Conservation (phyloP, 2,329 filamentous ascomycete genomes). For the Monilinia polystroma region DNA sequence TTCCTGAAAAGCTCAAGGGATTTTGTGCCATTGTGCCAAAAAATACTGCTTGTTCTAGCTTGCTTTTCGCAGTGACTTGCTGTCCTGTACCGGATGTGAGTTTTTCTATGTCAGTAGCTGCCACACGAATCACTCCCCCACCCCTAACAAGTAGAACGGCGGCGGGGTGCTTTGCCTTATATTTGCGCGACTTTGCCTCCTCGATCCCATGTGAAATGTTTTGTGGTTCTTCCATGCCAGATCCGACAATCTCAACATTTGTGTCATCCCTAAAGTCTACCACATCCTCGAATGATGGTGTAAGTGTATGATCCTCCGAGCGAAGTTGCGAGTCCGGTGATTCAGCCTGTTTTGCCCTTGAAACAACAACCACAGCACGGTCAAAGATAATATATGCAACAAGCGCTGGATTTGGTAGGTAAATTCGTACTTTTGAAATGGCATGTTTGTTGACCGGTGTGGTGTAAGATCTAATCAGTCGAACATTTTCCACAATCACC, state of each 20-base stretch:
- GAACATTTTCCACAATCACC: conserved; percentile 62
- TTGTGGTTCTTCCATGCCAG: conserved; percentile 61
- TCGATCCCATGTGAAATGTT: conserved; percentile 43
- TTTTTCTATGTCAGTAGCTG: conserved; percentile 57
- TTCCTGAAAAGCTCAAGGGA: conserved; percentile 79
- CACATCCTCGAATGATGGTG: conserved; percentile 78
- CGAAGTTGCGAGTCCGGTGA: conserved; percentile 76
- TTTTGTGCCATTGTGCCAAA: conserved; percentile 81
- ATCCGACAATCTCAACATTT: conserved; percentile 62
- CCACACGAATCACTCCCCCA: conserved; percentile 59
- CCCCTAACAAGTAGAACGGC: conserved; percentile 63
- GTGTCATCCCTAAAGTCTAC: conserved; percentile 72
- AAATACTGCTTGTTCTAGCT: conserved; percentile 92
- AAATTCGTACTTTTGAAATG: conserved; percentile 60
- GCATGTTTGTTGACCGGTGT: conserved; percentile 46
- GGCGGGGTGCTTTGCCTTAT: conserved; percentile 61
- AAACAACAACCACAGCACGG: conserved; percentile 73
- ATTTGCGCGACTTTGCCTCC: conserved; percentile 51
- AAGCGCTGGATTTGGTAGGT: conserved; percentile 74
- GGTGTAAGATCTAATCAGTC: conserved; percentile 65
- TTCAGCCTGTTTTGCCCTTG: conserved; percentile 64
- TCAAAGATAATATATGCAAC: conserved; percentile 82
- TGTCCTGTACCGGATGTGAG: conserved; percentile 59
- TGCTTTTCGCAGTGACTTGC: conserved; percentile 76
- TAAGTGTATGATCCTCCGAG: conserved; percentile 61